Evolutionary conservation across 1,284 basidiomycete genomes (phyloP), one percentile per base, ranked within the genome.

Genomic region (Ustilago esculenta): DNA sequence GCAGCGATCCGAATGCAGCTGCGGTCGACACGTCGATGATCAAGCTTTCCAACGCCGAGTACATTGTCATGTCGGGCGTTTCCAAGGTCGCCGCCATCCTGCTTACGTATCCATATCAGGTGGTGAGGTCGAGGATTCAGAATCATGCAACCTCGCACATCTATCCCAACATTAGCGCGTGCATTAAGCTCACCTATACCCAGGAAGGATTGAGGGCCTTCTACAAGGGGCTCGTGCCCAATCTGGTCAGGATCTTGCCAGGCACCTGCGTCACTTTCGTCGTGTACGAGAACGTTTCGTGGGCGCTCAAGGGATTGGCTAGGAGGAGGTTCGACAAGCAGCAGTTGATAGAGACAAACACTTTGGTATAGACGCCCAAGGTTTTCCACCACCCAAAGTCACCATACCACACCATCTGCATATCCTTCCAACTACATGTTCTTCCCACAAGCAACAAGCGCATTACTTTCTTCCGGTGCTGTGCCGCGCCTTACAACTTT

Each of bases 201-300:
- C 85, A 89, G 60, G 94, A 97, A 81, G 92, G 94, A 8, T 27
- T 90, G 8, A 84, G 86, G 47, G 95, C 92, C 0, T 98, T 98
- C 82, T 99, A 98, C 84, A 92, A 94, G 63, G 95, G 95, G 0
- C 85, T 98, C 15, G 93, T 89, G 5, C 94, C 93, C n/a, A 98
- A 98, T 81, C 86, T 95, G n/a, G 88, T 98, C 12, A 87, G 95
- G 29, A 94, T 98, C 45, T 85, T 98, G 9, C 95, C 95, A 0
- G 95, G 95, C 18, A 98, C 95, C 1, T 98, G 95, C 81, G 92
- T 97, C 44, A 98, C 95, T 1, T 97, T 98, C 79, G 95, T 98
- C 33, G 94, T 97, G 17, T 98, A 98, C 81, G 96, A 98, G 83
- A 97, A 98, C 36, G 66, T 80, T 14, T 67, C 68, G 29, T 81